Evolutionary conservation across 2,329 filamentous ascomycete genomes (phyloP).

Genomic region (Didymella segeticola): DNA sequence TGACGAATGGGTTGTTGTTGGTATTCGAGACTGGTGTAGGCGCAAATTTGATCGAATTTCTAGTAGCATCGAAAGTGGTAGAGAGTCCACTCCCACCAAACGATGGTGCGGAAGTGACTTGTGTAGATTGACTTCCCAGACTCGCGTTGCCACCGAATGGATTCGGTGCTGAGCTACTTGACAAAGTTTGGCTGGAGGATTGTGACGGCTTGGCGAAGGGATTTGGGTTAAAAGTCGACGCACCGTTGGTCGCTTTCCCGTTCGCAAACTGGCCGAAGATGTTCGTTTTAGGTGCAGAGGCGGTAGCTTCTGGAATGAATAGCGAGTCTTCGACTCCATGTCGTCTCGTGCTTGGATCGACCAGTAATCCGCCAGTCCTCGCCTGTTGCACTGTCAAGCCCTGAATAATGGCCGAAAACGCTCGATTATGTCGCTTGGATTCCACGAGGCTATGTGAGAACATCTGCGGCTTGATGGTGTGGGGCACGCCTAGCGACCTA

Average conservation of each 20-base stretch:
- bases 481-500: constrained; percentile 27
- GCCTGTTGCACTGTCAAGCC: constrained; percentile 63
- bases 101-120: neutral
- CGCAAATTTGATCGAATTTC: constrained; percentile 37
- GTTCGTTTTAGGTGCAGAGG: constrained; percentile 14
- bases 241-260: constrained; percentile 6
- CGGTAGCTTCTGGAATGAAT: constrained; percentile 50
- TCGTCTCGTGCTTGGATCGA: constrained; percentile 42
- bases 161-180: constrained; percentile 7
- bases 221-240: constrained; percentile 24
- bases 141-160: constrained; percentile 19
- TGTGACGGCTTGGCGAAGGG: constrained; percentile 31
- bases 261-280: constrained; percentile 20
- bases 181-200: constrained; percentile 11
- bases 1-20: constrained; percentile 19
- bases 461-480: constrained; percentile 53
- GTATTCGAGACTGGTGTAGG: constrained; percentile 4
- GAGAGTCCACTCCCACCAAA: constrained; percentile 20
- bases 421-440: constrained; percentile 62
- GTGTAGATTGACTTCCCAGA: neutral
- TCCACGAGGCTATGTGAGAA: constrained; percentile 64
- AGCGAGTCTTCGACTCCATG: constrained; percentile 46
- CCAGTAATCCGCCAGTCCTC: constrained; percentile 57
- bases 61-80: constrained; percentile 39
- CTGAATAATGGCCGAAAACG: constrained; percentile 63